These are phyloP conservation scores for Calonectria pseudoturangicola DNA, from an alignment of 2,329 filamentous ascomycete genomes.

Conservation along the genomic window DNA sequence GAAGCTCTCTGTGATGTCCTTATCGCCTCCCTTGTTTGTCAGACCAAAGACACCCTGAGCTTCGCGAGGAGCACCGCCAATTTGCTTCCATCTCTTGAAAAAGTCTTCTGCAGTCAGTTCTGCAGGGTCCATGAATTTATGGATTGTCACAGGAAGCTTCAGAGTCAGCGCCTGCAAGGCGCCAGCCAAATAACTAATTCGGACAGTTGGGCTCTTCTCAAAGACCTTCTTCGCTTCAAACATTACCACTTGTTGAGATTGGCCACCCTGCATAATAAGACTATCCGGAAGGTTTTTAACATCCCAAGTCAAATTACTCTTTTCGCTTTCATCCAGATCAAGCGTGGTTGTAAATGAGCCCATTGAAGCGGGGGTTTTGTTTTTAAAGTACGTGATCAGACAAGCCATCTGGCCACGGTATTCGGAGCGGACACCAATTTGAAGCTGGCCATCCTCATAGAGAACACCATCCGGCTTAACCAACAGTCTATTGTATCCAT, in stretches of 20 bases:
- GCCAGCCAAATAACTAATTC: constrained; percentile 95
- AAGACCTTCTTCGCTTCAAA: constrained; percentile 92
- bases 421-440: constrained; percentile 93
- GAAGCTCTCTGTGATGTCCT: constrained; percentile 81
- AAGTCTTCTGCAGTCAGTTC: constrained; percentile 93
- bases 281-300: constrained; percentile 92
- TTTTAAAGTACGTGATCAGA: constrained; percentile 95
- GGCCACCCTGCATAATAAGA: constrained; percentile 81
- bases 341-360: constrained; percentile 95
- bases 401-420: constrained; percentile 97
- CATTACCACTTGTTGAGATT: constrained; percentile 95
- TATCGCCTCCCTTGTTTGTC: constrained; percentile 66
- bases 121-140: constrained; percentile 98
- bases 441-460: constrained; percentile 96
- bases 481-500: constrained; percentile 89
- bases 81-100: constrained; percentile 99
- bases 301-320: constrained; percentile 84
- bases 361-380: constrained; percentile 90
- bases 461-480: constrained; percentile 89
- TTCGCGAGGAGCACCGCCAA: constrained; percentile 90
- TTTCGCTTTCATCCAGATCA: constrained; percentile 83
- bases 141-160: constrained; percentile 89
- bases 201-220: constrained; percentile 89
- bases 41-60: constrained; percentile 90
- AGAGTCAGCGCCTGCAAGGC: constrained; percentile 94